These are phyloP conservation scores for Psilocybe cyanescens DNA, from an alignment of 768 basidiomycete genomes.

Conservation along the genomic window DNA sequence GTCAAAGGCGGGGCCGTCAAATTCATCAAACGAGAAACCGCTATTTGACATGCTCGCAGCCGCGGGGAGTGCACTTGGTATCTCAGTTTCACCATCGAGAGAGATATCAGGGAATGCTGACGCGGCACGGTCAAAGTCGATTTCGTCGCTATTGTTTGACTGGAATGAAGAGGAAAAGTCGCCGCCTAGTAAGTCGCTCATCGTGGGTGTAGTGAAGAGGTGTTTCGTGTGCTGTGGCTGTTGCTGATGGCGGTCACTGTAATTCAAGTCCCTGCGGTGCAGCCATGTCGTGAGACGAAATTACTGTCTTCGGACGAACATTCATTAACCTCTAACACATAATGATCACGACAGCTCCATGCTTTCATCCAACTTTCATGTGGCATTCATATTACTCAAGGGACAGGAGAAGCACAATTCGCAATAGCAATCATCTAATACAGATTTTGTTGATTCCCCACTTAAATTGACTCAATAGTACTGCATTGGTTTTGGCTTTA, in stretches of 20 bases:
- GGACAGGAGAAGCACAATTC: no score
- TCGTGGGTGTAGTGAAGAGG: background rate
- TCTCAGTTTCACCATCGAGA: slow-evolving; percentile 65
- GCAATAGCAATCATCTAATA: no score
- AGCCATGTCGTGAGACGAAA: background rate
- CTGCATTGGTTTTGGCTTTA: no score
- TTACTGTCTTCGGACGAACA: background rate
- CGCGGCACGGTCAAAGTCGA: slow-evolving; percentile 83
- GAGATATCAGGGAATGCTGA: slow-evolving; percentile 87
- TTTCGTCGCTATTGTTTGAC: slow-evolving; percentile 48
- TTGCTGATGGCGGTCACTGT: background rate
- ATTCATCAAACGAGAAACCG: slow-evolving; percentile 70
- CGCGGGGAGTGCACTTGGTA: slow-evolving; percentile 42
- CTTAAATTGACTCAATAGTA: no score
- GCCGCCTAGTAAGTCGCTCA: slow-evolving; percentile 32
- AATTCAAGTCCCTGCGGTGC: background rate
- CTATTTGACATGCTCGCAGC: slow-evolving; percentile 34
- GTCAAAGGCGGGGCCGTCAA: slow-evolving; percentile 48
- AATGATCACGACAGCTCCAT: no score
- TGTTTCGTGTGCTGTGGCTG: background rate
- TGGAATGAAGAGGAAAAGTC: slow-evolving; percentile 30
- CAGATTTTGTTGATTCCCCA: no score
- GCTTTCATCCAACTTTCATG: no score
- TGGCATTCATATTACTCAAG: no score
- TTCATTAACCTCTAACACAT: no score